Base-by-base conservation (phyloP, 148 eudicot genomes). In the Diospyros lotus region DNA sequence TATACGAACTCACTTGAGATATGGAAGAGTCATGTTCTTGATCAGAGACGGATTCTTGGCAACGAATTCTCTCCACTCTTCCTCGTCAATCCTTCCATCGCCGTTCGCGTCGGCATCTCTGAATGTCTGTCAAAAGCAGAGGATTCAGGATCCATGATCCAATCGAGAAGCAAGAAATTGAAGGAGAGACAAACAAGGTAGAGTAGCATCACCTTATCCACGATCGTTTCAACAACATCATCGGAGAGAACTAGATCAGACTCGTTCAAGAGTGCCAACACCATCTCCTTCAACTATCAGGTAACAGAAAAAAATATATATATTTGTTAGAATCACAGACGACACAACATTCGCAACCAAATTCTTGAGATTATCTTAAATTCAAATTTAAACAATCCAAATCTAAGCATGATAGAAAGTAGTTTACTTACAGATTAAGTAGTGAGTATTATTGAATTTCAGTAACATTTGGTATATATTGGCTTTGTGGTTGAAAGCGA, bases 1-100 rank as follows among this genome's bases (percentile, higher is more conserved):
- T 28, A 28, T 28, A 28, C 28, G 28, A 58, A 85, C 93, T 82
- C 82, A 96, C 98, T 88, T 96, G 54, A 96, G 72, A 78, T 96
- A 96, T n/a, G 97, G 94, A 64, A 96, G 98, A 42, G 99, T 96
- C 97, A 96, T 91, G 75, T 93, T 96, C 93, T 96, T 96, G 61
- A 96, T 86, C 56, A 96, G 77, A 55, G 97, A 84, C 14, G 99
- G 99, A 80, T 96, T 81, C 73, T 84, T 88, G 58, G 80, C 82
- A 4, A 93, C 99, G 66, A 87, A 85, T 60, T 93, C 94, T 75
- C 82, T 76, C 97, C 98, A 96, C 78, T 96, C 99, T 52, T 91
- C 98, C 69, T 59, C 82, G 69, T 96, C 99, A 39, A 96, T 96
- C 74, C 73, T 85, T 46, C 97, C 98, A 58, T 95, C 98, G 1